Conservation (phyloP, 2,329 filamentous ascomycete species). For the Botrytis deweyae region DNA sequence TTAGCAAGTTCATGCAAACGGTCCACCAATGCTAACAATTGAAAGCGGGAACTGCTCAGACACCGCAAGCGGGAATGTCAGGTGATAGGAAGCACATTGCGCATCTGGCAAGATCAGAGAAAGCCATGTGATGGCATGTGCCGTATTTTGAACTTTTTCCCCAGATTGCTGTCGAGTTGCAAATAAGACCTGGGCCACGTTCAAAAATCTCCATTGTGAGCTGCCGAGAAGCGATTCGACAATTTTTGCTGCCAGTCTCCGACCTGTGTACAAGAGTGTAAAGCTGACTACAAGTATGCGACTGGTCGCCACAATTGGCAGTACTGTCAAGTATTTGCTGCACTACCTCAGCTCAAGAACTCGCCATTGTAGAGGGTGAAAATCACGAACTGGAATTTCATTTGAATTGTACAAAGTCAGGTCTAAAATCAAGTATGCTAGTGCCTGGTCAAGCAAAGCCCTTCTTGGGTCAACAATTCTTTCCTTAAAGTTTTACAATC, state of each 20-base stretch:
- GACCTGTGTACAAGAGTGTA: no score
- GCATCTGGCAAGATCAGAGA: not conserved
- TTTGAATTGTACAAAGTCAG: not conserved
- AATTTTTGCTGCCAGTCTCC: not conserved
- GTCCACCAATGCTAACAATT: not conserved
- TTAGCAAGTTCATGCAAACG: not conserved
- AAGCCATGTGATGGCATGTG: not conserved
- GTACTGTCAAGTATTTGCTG: not conserved
- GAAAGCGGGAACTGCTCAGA: not conserved
- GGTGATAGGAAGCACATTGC: not conserved
- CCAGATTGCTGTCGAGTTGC: not conserved
- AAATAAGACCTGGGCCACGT: not conserved
- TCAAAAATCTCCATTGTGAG: not conserved
- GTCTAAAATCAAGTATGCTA: slow-evolving; percentile 12
- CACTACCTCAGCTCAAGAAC: not conserved
- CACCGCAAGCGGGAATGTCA: not conserved
- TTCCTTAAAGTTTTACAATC: slow-evolving; percentile 17
- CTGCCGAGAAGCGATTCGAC: not conserved
- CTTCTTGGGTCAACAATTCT: slow-evolving; percentile 35
- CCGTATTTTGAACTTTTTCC: not conserved
- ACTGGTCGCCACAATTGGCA: not conserved
- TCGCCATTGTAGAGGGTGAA: not conserved
- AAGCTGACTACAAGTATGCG: no score
- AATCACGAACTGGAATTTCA: not conserved
- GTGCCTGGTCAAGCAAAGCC: slow-evolving; percentile 33